Conservation (phyloP, 1,139 yeast genomes). For the Trichomonascaceae sp. region DNA sequence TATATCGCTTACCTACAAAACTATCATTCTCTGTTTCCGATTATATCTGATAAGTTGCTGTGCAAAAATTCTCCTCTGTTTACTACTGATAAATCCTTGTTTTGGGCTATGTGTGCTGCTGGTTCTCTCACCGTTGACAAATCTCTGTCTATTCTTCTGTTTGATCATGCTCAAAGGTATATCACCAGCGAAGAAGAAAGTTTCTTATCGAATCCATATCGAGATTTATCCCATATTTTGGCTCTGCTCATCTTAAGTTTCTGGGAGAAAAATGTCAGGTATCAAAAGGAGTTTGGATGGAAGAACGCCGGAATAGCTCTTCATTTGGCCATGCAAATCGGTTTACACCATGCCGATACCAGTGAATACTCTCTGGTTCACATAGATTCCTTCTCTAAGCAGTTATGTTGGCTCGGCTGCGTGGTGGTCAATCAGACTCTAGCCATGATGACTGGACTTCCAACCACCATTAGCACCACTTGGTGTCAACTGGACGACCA, state of each 20-base stretch:
- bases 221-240: slow-evolving; percentile 12
- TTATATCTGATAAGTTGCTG: slow-evolving; percentile 14
- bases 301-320: slow-evolving; percentile 15
- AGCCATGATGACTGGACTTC: slow-evolving; percentile 14
- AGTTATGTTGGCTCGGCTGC: slow-evolving; percentile 17
- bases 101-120: slow-evolving; percentile 21
- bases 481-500: slow-evolving; percentile 3
- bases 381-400: slow-evolving; percentile 9
- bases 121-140: slow-evolving; percentile 13
- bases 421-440: slow-evolving; percentile 14
- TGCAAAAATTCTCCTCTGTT: slow-evolving; percentile 13
- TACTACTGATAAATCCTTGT: slow-evolving; percentile 10
- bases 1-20: slow-evolving; percentile 9
- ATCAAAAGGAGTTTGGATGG: slow-evolving; percentile 20
- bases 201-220: slow-evolving; percentile 10
- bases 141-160: slow-evolving; percentile 10
- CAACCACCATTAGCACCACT: slow-evolving; percentile 11
- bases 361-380: slow-evolving; percentile 12
- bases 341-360: slow-evolving; percentile 16
- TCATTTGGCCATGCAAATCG: slow-evolving; percentile 20
- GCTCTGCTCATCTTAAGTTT: slow-evolving; percentile 14
- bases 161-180: slow-evolving; percentile 9
- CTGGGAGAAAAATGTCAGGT: slow-evolving; percentile 11
- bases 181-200: slow-evolving; percentile 4
- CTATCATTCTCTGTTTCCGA: slow-evolving; percentile 16